Percentiles rank a stretch among this genome's conserved stretches.
Conservation (phyloP, 345 rosid genomes). For the Noccaea caerulescens region DNA sequence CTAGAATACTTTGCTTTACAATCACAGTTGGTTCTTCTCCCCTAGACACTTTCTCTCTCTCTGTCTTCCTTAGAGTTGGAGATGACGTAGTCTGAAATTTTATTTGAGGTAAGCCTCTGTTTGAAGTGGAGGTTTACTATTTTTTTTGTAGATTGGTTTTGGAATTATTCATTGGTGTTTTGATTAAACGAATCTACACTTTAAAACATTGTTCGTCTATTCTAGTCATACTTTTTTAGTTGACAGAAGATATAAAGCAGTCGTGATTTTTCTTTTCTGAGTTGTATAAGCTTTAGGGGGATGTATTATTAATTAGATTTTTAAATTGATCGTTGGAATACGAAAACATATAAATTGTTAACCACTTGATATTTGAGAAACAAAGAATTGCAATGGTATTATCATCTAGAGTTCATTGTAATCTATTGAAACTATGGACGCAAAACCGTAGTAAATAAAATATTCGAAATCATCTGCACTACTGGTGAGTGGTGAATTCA, state of each 20-base stretch:
- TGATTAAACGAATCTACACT: constrained; percentile 13
- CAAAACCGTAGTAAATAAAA: not conserved
- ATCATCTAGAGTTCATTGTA: not conserved
- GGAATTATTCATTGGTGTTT: constrained; percentile 26
- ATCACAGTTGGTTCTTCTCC: constrained; percentile 44
- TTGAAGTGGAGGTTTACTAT: not conserved
- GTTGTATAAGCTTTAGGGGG: constrained; percentile 27
- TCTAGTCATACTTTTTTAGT: constrained; percentile 8
- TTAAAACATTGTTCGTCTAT: constrained; percentile 4
- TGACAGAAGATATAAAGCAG: constrained; percentile 23
- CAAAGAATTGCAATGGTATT: not conserved
- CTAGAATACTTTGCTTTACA: not conserved
- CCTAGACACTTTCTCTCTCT: constrained; percentile 36
- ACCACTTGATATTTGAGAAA: constrained; percentile 9
- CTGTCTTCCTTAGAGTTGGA: not conserved
- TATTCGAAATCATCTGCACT: not conserved
- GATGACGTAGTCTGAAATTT: constrained; percentile 16
- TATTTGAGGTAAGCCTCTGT: constrained; percentile 29
- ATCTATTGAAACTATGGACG: constrained; percentile 24
- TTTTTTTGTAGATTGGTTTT: not conserved
- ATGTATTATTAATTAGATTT: not conserved
- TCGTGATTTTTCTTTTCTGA: constrained; percentile 12
- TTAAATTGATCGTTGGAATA: not conserved
- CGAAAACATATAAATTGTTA: not conserved
- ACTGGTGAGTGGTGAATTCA: not conserved